Conservation (phyloP, 2,329 filamentous ascomycete species). For the Drechslerella coelobrocha region DNA sequence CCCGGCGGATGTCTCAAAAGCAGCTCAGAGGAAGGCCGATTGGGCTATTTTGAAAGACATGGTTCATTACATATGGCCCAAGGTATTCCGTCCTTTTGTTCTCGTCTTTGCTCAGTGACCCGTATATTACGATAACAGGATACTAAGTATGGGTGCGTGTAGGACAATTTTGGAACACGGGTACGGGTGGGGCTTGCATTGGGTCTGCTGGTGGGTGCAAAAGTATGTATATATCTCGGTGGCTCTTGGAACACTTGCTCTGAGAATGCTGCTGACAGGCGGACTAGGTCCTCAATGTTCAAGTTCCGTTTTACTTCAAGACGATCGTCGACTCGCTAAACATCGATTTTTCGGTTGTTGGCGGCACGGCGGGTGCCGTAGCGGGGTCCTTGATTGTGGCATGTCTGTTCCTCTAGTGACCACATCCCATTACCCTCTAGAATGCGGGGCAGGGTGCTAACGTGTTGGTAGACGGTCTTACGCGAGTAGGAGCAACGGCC, state of each 20-base stretch:
- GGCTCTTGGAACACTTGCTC: neutral
- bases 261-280: slow-evolving; percentile 49
- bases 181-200: slow-evolving; percentile 85
- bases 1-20: slow-evolving; percentile 26
- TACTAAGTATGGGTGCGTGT: slow-evolving; percentile 4
- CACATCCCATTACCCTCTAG: neutral
- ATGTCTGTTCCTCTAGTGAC: slow-evolving; percentile 66
- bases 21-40: slow-evolving; percentile 82
- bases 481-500: slow-evolving; percentile 83
- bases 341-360: slow-evolving; percentile 82
- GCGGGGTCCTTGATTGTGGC: slow-evolving; percentile 92
- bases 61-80: slow-evolving; percentile 94
- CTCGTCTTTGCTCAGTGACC: no score
- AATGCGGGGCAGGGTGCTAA: slow-evolving; percentile 13
- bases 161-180: slow-evolving; percentile 79
- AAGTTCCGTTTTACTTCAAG: slow-evolving; percentile 99
- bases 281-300: slow-evolving; percentile 79
- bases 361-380: slow-evolving; percentile 86
- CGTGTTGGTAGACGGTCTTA: slow-evolving; percentile 70
- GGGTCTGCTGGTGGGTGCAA: slow-evolving; percentile 81
- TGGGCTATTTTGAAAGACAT: slow-evolving; percentile 99
- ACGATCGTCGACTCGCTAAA: slow-evolving; percentile 98
- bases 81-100: no score
- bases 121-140: no score
- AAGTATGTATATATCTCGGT: slow-evolving; percentile 62